Base-by-base conservation (phyloP, 176 grass and related monocot species). In the Oryza longistaminata region DNA sequence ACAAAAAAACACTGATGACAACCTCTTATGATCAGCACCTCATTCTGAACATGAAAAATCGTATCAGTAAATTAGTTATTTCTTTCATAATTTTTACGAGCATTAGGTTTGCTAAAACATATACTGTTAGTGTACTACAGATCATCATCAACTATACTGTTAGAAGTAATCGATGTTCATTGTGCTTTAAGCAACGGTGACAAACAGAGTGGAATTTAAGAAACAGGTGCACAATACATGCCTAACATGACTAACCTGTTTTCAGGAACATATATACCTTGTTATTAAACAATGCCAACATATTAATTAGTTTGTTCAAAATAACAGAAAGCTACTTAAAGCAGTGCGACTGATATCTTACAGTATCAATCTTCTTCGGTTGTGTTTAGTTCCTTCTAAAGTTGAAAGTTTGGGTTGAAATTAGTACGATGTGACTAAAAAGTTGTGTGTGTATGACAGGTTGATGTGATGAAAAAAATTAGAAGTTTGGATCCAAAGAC, bases 81-180 rank as follows among this genome's bases (percentile, higher is more conserved):
- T 60, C 33, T 6, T 80, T 50, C 49, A 21, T 39, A 68, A 53
- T 35, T 39, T 70, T 70, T 70, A 25, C 7, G 45, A 40, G n/a
- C 15, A 71, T 15, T 40, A 58, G 33, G 13, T 55, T 52, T 81
- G 79, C 66, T 70, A 70, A 26, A 71, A 52, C 29, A 70, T 7
- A 21, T 39, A 70, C 53, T 3, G 31, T 22, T 5, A 55, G 66
- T 9, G 3, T 67, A 39, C 33, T 37, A 43, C 40, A 81, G 68
- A 29, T n/a, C 68, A 61, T 82, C 68, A 62, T 6, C 15, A 61
- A 73, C 9, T 3, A 25, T 31, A 73, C 49, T 73, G 5, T 42
- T 68, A 45, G 2, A 82, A 82, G 8, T 16, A 73, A 64, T 73
- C 17, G 37, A 45, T 31, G 42, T 73, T 82, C 50, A 46, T n/a